Conservation (phyloP, 305 asterid genomes). For the Fraxinus angustifolia region DNA sequence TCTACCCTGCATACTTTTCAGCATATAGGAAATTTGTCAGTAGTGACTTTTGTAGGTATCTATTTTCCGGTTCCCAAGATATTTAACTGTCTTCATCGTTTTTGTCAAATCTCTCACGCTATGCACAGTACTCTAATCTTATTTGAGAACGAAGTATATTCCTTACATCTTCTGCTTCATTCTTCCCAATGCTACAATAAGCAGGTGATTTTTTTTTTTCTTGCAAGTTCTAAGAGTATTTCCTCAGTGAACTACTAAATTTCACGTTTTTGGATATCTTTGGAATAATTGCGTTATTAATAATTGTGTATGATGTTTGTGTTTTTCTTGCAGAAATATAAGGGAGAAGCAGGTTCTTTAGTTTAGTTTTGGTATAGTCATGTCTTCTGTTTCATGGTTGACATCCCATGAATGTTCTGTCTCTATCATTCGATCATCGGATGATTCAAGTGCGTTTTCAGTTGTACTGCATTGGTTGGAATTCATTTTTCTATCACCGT, state of each 20-base stretch:
- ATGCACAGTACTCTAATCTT: not conserved
- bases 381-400: slow-evolving; percentile 38
- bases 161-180: not conserved
- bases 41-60: not conserved
- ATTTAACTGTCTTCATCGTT: not conserved
- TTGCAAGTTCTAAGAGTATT: not conserved
- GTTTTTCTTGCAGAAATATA: slow-evolving; percentile 17
- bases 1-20: not conserved
- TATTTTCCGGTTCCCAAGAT: not conserved
- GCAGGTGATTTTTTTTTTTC: not conserved
- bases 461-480: slow-evolving; percentile 30
- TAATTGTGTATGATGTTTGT: not conserved
- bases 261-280: not conserved
- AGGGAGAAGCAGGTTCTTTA: slow-evolving; percentile 10
- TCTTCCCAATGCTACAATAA: not conserved
- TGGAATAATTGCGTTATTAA: not conserved
- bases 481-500: slow-evolving; percentile 51
- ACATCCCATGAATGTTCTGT: slow-evolving; percentile 47
- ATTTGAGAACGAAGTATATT: not conserved
- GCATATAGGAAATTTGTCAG: not conserved
- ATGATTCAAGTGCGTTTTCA: slow-evolving; percentile 20
- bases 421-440: slow-evolving; percentile 30
- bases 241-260: not conserved
- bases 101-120: not conserved
- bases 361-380: slow-evolving; percentile 7